Base-by-base conservation (phyloP, 176 grass and related monocot genomes). In the Echinochloa phyllopogon region DNA sequence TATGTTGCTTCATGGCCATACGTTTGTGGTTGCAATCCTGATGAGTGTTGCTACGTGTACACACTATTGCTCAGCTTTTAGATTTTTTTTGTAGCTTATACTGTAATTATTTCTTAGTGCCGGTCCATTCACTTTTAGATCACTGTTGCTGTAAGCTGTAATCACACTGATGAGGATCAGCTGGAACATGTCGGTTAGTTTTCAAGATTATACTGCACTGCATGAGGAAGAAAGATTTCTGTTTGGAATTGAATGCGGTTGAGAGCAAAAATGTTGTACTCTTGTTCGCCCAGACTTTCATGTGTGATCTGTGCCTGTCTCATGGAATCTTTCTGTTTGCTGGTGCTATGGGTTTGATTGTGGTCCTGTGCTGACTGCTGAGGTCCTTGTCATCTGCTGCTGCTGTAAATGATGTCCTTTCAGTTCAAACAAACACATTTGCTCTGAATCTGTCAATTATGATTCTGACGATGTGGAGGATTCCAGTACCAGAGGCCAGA, bases 201-300 rank as follows among this genome's bases (percentile, higher is more conserved):
- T 57, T 56, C 11, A 3, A 60, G 74, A 53, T 55, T 52, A 37
- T 76, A 18, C 70, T 21, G 4, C 4, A 37, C 20, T 69, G 6
- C 41, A 29, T 20, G 45, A 73, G 55, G 23, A 13, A 8, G 6
- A 56, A 13, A 8, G 6, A 56, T 74, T 65, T 84, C 33, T 57
- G 58, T 72, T 13, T 25, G 14, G 38, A 39, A 84, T 40, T 80
- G 58, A 62, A 63, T 59, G 57, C 67, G 9, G 60, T 3, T 24
- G 23, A 55, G 25, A 78, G 3, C 1, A 53, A 78, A 47, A 63
- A 29, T 23, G 67, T 33, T 33, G 29, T 47, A 58, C 25, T 73
- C 38, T 52, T 87, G 72, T 60, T 79, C 69, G 57, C 69, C 73
- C 87, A 79, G 81, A 73, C 76, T 61, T 64, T 72, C 58, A 84